These are phyloP conservation scores for Ormosia emarginata DNA, from an alignment of 306 rosid species.

Conservation along the genomic window DNA sequence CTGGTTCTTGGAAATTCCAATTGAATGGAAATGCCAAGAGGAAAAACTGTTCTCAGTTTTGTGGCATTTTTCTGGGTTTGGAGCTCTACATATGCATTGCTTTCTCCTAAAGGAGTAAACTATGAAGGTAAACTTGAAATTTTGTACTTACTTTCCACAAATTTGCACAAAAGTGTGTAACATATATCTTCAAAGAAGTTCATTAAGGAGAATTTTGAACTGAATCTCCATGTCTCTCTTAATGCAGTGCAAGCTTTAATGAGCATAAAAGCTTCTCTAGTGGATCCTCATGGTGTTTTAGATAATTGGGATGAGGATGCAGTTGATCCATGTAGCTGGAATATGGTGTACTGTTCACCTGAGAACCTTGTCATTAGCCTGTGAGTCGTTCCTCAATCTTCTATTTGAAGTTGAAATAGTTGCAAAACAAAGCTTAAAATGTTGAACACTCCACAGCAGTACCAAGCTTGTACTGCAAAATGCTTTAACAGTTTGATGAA, in stretches of 20 bases:
- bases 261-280: slow-evolving; percentile 60
- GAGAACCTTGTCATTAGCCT: slow-evolving; percentile 81
- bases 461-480: background rate
- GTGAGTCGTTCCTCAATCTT: slow-evolving; percentile 45
- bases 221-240: slow-evolving; percentile 20
- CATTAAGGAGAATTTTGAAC: slow-evolving; percentile 24
- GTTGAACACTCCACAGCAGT: background rate
- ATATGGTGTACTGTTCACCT: slow-evolving; percentile 91
- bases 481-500: slow-evolving; percentile 13
- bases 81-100: slow-evolving; percentile 59
- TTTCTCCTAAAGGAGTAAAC: slow-evolving; percentile 96
- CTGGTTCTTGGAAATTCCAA: slow-evolving; percentile 32
- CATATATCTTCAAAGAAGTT: background rate
- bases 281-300: slow-evolving; percentile 91
- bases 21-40: slow-evolving; percentile 45
- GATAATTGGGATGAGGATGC: slow-evolving; percentile 93
- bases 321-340: slow-evolving; percentile 99
- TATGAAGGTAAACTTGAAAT: slow-evolving; percentile 67
- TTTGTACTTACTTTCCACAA: background rate
- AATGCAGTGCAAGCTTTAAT: slow-evolving; percentile 89
- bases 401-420: background rate
- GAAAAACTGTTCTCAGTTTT: slow-evolving; percentile 48
- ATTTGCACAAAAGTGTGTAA: background rate
- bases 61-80: slow-evolving; percentile 46
- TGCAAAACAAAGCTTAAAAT: background rate